Evolutionary conservation across 495 filamentous ascomycete genomes (phyloP).

Genomic region (Ascobolus immersus): DNA sequence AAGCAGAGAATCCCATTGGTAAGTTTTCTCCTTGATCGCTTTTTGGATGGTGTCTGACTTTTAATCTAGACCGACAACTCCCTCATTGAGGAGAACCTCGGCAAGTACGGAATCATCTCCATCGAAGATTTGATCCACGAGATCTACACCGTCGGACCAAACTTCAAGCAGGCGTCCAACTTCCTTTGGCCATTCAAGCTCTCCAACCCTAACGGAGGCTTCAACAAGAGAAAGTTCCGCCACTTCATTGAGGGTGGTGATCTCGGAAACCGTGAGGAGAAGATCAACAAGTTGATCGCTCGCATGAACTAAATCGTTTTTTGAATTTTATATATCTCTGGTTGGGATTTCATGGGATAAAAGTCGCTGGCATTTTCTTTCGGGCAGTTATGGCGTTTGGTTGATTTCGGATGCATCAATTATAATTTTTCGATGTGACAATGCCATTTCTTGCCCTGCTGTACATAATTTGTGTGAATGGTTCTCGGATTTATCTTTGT

Average conservation of each 20-base stretch:
- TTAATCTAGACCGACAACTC: constrained; percentile 55
- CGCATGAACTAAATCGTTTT: constrained; percentile 77
- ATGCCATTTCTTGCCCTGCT: no score
- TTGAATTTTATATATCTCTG: no score
- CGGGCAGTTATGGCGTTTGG: no score
- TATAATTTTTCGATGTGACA: no score
- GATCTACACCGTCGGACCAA: constrained; percentile 93
- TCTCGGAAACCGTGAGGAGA: constrained; percentile 90
- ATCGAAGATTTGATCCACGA: constrained; percentile 99
- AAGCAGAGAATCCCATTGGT: constrained; percentile 73
- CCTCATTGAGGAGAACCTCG: constrained; percentile 84
- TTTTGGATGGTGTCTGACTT: constrained; percentile 1
- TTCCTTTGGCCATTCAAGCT: constrained; percentile 99
- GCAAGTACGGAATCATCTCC: constrained; percentile 96
- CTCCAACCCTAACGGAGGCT: constrained; percentile 86
- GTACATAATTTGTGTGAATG: no score
- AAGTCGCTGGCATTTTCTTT: no score
- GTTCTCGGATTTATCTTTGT: no score
- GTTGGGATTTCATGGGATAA: no score
- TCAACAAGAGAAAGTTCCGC: constrained; percentile 90
- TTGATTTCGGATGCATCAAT: no score
- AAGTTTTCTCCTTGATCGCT: not conserved
- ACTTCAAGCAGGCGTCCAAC: constrained; percentile 99
- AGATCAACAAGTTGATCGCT: constrained; percentile 88
- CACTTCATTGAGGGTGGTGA: constrained; percentile 99